A percentile compares a stretch with the other conserved stretches of the same genome.
These are phyloP conservation scores for Leishmania turanica DNA, from an alignment of 208 protist genomes.

Conservation along the genomic window DNA sequence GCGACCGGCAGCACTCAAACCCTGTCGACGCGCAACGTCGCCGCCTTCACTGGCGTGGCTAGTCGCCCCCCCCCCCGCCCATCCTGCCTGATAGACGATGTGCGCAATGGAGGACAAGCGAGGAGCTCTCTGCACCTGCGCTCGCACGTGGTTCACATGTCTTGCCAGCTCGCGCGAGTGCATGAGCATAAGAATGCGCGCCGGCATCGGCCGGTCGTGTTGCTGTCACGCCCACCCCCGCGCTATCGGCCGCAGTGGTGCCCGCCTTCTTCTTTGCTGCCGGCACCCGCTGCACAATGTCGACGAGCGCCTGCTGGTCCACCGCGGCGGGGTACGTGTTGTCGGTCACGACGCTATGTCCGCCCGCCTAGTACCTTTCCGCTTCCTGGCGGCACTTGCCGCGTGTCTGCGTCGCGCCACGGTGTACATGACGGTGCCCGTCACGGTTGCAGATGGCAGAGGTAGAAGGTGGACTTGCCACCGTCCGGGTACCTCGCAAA, in stretches of 20 bases:
- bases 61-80: constrained; percentile 33
- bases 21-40: constrained; percentile 39
- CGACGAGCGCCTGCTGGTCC: constrained; percentile 63
- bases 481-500: constrained; percentile 83
- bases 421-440: constrained; percentile 84
- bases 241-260: background rate
- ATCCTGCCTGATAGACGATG: constrained; percentile 49
- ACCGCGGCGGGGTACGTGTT: constrained; percentile 86
- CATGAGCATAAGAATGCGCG: constrained; percentile 77
- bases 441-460: constrained; percentile 71
- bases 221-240: background rate
- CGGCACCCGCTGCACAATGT: constrained; percentile 34
- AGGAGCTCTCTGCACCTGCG: constrained; percentile 35
- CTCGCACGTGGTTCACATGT: constrained; percentile 83
- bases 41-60: constrained; percentile 31
- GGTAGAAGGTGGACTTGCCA: constrained; percentile 92
- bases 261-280: background rate
- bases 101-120: constrained; percentile 59
- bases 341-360: constrained; percentile 88
- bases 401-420: constrained; percentile 76
- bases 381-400: constrained; percentile 65
- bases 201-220: constrained; percentile 19
- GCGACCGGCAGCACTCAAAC: constrained; percentile 62
- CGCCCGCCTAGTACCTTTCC: constrained; percentile 38
- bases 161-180: constrained; percentile 54